Base-by-base conservation (phyloP, 495 filamentous ascomycete genomes). In the Cercophora sp. region DNA sequence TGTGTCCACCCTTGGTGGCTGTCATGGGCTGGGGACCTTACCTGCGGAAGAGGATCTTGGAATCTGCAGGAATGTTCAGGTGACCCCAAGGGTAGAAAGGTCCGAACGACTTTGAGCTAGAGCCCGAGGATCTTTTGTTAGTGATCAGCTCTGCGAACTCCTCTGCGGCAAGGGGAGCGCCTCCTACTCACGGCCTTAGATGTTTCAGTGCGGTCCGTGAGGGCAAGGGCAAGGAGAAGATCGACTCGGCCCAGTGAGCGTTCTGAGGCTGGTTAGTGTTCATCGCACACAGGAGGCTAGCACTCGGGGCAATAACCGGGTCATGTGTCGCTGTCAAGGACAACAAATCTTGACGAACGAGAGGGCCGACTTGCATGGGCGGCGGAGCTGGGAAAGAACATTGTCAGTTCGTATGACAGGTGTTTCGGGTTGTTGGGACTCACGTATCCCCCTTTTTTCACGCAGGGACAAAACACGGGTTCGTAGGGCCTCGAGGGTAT, bases 141-240 rank as follows among this genome's bases (percentile, higher is more conserved):
- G n/a, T n/a, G n/a, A n/a, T n/a, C n/a, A n/a, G 29, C 29, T 32
- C 13, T 32, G 29, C 13, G 13, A 20, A 2, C 6, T 20, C 8
- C 39, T 58, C 44, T 25, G n/a, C n/a, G n/a, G n/a, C n/a, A n/a
- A n/a, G n/a, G n/a, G n/a, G n/a, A n/a, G n/a, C n/a, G n/a, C n/a
- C n/a, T n/a, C n/a, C n/a, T n/a, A n/a, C n/a, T n/a, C n/a, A 70
- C 63, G 55, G 47, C 48, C 29, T 61, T n/a, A 60, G 57, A 54
- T 72, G 64, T 54, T 72, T 77, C 53, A 80, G 58, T 20, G 70
- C 69, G 34, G 77, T 78, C 13, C 75, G 64, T 15, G 74, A 73
- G 8, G 76, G 73, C 36, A 78, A 63, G 1, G 73, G 75, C 4
- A 77, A 67, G 4, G 78, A 77, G 50, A 82, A 82, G 23, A 82